Conservation (phyloP, 1,284 basidiomycete genomes). For the Ustilago loliicola region DNA sequence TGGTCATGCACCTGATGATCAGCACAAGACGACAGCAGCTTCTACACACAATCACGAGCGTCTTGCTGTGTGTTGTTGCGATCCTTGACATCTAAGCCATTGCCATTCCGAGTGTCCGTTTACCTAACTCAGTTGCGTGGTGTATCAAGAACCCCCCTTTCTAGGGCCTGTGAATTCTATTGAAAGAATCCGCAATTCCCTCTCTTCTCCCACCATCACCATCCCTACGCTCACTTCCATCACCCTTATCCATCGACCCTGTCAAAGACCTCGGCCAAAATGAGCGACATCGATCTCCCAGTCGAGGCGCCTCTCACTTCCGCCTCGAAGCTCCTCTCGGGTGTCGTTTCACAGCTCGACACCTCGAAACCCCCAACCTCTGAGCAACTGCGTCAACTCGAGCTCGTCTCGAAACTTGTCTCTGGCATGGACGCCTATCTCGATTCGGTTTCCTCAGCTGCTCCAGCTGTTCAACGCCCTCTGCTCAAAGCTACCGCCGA, state of each 20-base stretch:
- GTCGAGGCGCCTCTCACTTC: constrained; percentile 49
- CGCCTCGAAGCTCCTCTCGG: constrained; percentile 35
- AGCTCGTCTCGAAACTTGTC: constrained; percentile 44
- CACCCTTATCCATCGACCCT: neutral
- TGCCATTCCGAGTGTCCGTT: neutral
- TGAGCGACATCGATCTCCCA: constrained; percentile 42
- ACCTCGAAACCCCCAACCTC: constrained; percentile 2
- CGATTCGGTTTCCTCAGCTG: constrained; percentile 40
- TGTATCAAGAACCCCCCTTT: neutral
- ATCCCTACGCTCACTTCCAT: neutral
- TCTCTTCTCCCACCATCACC: neutral
- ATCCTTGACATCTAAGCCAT: neutral
- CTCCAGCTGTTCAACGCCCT: constrained; percentile 33
- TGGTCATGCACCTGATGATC: constrained; percentile 28
- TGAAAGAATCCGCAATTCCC: neutral
- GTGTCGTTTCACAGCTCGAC: constrained; percentile 30
- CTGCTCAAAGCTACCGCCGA: constrained; percentile 53
- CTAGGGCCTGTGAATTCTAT: too few relatives aligned
- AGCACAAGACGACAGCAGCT: too few relatives aligned
- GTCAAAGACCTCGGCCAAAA: neutral
- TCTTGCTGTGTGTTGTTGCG: too few relatives aligned
- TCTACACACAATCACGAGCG: too few relatives aligned
- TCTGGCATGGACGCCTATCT: constrained; percentile 53
- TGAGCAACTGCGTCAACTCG: constrained; percentile 32
- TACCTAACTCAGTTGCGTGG: neutral